Percentiles rank a stretch among this genome's conserved stretches.
These are phyloP conservation scores for Austroboletus olivaceoglutinosus DNA, from an alignment of 1,284 basidiomycete genomes.

Conservation along the genomic window DNA sequence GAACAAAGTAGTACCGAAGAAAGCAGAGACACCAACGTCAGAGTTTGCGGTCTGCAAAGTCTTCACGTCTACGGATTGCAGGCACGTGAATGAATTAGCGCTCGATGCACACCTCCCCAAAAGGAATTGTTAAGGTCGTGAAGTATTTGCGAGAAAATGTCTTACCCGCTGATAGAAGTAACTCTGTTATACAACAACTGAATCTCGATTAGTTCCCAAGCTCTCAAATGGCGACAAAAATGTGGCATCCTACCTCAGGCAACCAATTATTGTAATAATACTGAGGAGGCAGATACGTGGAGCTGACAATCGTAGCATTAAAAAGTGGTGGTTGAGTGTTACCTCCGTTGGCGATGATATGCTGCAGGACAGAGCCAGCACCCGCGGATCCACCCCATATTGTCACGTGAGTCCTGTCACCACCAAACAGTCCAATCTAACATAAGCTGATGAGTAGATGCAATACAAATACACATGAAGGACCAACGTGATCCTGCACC, in stretches of 20 bases:
- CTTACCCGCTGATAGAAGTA: conserved; percentile 14
- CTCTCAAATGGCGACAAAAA: not conserved
- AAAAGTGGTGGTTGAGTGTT: conserved; percentile 21
- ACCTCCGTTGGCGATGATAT: conserved; percentile 17
- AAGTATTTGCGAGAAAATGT: not conserved
- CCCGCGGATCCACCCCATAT: conserved; percentile 32
- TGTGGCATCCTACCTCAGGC: conserved; percentile 6
- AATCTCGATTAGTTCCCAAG: not conserved
- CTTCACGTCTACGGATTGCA: conserved; percentile 21
- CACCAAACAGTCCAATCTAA: conserved; percentile 30
- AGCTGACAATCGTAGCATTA: conserved; percentile 27
- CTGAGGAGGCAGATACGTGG: conserved; percentile 25
- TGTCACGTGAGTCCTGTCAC: conserved; percentile 27
- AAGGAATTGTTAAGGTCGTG: not conserved
- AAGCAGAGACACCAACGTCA: conserved; percentile 13
- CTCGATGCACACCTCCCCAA: conserved; percentile 24
- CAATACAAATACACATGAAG: not conserved
- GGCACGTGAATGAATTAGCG: conserved; percentile 25
- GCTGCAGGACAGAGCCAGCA: conserved; percentile 19
- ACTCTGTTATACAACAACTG: conserved; percentile 24
- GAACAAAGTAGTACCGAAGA: conserved; percentile 30
- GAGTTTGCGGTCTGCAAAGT: conserved; percentile 21
- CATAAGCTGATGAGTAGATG: not conserved
- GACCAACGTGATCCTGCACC: conserved; percentile 31
- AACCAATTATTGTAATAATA: conserved; percentile 27